Conservation (phyloP, 2,329 filamentous ascomycete genomes). For the Pseudogymnoascus sp. region DNA sequence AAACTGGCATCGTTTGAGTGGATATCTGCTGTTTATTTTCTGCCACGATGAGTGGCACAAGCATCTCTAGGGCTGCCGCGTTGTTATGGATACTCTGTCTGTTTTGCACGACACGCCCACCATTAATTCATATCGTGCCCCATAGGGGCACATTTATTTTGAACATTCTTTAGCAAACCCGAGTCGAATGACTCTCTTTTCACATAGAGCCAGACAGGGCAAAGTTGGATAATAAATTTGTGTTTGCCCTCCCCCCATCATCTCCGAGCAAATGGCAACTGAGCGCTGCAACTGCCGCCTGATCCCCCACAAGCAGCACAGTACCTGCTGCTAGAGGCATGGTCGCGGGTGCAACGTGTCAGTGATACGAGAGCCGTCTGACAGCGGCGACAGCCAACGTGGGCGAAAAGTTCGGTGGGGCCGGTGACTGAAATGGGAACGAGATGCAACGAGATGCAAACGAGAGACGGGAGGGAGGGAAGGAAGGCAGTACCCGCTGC, state of each 20-base stretch:
- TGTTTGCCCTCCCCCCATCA: not conserved
- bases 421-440: not conserved
- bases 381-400: not conserved
- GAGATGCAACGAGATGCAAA: not conserved
- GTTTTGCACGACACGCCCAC: not conserved
- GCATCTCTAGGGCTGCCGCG: not conserved
- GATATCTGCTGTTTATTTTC: not conserved
- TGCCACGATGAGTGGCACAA: not conserved
- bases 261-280: not conserved
- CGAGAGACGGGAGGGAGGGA: not conserved
- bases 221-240: constrained; percentile 1
- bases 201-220: not conserved
- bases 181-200: not conserved
- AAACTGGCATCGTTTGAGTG: not conserved
- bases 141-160: constrained; percentile 4
- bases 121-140: not conserved
- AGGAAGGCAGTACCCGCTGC: not conserved
- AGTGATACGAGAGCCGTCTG: not conserved
- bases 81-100: not conserved
- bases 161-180: not conserved
- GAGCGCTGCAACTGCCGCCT: not conserved
- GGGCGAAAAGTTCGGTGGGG: not conserved
- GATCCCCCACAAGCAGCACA: not conserved
- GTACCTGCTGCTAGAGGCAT: not conserved
- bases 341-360: not conserved